Base-by-base conservation (phyloP, 208 protist species). In the Wallacemonas collosoma region DNA sequence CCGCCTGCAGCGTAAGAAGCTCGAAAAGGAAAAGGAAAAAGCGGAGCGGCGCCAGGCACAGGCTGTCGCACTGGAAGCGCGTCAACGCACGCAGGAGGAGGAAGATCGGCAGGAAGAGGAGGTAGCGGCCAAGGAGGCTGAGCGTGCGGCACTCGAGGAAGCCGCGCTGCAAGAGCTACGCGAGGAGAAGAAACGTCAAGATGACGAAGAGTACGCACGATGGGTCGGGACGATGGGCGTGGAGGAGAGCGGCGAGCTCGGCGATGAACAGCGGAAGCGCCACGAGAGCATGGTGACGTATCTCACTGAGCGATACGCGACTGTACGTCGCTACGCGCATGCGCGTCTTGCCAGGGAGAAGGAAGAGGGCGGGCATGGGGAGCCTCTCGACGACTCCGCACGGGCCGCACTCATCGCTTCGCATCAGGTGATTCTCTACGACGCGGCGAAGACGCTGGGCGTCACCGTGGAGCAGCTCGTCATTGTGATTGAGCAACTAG, bases 171-270 rank as follows among this genome's bases (percentile, higher is more conserved):
- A 84, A 60, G 67, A 90, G 67, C 75, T 94, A 62, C 81, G 86
- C 1, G 82, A 76, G n/a, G 86, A 89, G 17, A 88, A 86, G 75
- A 71, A 76, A 40, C 72, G 70, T 17, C 68, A 64, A 1, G 86
- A 92, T 2, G 80, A 89, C 35, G 89, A 86, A 53, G 89, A 91
- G 71, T 92, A 92, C 69, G 76, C 72, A 8, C 85, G 82, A 60
- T 92, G 89, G 86, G 77, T 82, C 1, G 76, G 73, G 11, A 80
- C 80, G 41, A 94, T 92, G 40, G 84, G 73, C 3, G 79, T 92
- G 7, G 89, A 90, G 68, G 84, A 81, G 65, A 70, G 84, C 35
- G 87, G 89, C n/a, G 89, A 94, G 65, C 54, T 94, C 9, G 82
- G 79, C 38, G 83, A 90, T 36, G 86, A 87, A 72, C 76, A 68